Conservation (phyloP, 805 yeast genomes). For the Candida lessepsii region DNA sequence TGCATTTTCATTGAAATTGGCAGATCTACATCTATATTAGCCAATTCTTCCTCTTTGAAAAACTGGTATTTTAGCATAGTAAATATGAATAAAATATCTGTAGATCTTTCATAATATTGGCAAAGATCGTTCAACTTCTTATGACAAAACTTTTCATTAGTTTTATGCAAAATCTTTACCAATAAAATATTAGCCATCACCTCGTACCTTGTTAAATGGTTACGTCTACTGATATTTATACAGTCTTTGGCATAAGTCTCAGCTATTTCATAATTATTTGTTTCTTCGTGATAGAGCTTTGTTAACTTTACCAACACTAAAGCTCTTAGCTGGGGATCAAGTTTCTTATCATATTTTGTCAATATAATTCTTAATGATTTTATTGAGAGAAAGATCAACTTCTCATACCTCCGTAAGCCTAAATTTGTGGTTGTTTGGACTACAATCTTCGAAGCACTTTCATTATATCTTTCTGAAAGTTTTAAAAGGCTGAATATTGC, state of each 20-base stretch:
- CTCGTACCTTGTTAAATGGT: conserved; percentile 2
- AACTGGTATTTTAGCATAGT: conserved; percentile 1
- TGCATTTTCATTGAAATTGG: background rate
- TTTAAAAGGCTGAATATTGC: background rate
- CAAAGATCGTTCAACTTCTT: conserved; percentile 2
- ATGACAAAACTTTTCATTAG: background rate
- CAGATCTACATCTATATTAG: background rate
- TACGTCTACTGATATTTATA: conserved; percentile 1
- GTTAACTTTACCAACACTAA: conserved; percentile 36
- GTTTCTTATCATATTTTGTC: conserved; percentile 23
- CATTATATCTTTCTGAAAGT: conserved; percentile 21
- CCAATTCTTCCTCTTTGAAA: background rate
- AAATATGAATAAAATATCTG: background rate
- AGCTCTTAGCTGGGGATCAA: conserved; percentile 34
- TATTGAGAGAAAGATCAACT: conserved; percentile 34
- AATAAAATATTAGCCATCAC: conserved; percentile 3
- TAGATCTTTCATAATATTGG: background rate
- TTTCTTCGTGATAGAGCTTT: conserved; percentile 38
- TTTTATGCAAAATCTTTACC: conserved; percentile 3
- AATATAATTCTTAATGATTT: conserved; percentile 34
- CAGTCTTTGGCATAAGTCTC: conserved; percentile 18
- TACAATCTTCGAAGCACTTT: conserved; percentile 23
- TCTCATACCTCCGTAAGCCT: conserved; percentile 24
- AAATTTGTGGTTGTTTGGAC: conserved; percentile 16
- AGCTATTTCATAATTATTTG: conserved; percentile 40